phyloP scores from a whole-genome alignment of 805 yeast genomes.

The Ogataea ramenticola region DNA sequence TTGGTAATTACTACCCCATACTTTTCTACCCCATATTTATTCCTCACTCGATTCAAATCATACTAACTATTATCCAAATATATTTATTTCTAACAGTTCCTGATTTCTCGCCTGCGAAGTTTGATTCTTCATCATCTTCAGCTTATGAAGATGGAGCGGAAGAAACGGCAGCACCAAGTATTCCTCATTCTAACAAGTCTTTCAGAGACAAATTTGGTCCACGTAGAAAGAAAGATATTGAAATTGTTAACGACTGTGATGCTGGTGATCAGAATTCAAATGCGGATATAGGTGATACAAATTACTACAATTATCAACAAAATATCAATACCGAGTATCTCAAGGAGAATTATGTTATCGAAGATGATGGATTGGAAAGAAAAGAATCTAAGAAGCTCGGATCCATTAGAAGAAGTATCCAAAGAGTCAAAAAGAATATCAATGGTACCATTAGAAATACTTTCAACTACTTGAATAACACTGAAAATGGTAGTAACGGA shows the following conservation, averaged over 20 bases:
- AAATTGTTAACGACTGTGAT: background rate
- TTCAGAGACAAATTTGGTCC: no score
- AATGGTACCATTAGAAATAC: background rate
- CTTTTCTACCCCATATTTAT: background rate
- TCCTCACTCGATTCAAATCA: no score
- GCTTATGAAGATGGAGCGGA: background rate
- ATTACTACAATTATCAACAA: background rate
- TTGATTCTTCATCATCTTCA: background rate
- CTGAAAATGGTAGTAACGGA: background rate
- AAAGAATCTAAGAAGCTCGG: background rate
- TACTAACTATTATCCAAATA: background rate
- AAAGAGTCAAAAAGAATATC: background rate
- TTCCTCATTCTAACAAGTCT: no score
- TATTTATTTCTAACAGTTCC: background rate
- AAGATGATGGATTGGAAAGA: background rate
- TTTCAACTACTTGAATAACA: background rate
- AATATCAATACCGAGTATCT: background rate
- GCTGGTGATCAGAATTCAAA: no score
- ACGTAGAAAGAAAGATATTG: no score
- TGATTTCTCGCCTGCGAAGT: background rate
- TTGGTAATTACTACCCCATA: background rate
- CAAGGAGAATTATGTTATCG: background rate
- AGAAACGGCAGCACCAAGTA: no score
- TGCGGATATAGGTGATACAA: no score
- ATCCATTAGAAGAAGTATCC: background rate